Evolutionary conservation across 2,329 filamentous ascomycete genomes (phyloP).

Genomic region (Aureobasidium sp.): DNA sequence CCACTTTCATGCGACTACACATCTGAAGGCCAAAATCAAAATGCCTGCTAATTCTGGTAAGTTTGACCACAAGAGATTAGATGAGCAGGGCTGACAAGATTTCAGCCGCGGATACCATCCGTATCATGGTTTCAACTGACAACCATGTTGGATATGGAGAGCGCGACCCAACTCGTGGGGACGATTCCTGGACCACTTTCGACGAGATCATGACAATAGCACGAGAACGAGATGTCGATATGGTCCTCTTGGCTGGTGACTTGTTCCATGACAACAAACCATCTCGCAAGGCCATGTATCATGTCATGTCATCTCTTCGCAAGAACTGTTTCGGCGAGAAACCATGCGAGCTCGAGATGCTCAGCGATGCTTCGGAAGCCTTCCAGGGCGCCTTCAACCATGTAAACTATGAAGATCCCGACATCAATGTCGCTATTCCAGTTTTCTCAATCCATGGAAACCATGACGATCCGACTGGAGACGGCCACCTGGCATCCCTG

Average conservation of each 20-base stretch:
- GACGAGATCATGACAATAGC: constrained; percentile 91
- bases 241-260: constrained; percentile 91
- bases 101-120: constrained; percentile 70
- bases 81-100: not conserved
- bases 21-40: not conserved
- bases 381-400: constrained; percentile 83
- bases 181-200: constrained; percentile 95
- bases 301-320: constrained; percentile 90
- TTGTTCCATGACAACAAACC: constrained; percentile 98
- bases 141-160: constrained; percentile 98
- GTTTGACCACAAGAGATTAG: not conserved
- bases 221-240: constrained; percentile 83
- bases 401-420: constrained; percentile 94
- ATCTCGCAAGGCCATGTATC: constrained; percentile 88
- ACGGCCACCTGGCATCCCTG: constrained; percentile 82
- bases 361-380: constrained; percentile 85
- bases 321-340: constrained; percentile 94
- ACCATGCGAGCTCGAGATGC: constrained; percentile 87
- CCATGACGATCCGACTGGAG: constrained; percentile 95
- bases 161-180: constrained; percentile 83
- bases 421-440: constrained; percentile 94
- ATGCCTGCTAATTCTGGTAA: constrained; percentile 8
- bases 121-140: constrained; percentile 87
- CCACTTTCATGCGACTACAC: not conserved
- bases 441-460: constrained; percentile 99